Base-by-base conservation (phyloP, 2,329 filamentous ascomycete species). In the Microcyclospora tardicrescens region DNA sequence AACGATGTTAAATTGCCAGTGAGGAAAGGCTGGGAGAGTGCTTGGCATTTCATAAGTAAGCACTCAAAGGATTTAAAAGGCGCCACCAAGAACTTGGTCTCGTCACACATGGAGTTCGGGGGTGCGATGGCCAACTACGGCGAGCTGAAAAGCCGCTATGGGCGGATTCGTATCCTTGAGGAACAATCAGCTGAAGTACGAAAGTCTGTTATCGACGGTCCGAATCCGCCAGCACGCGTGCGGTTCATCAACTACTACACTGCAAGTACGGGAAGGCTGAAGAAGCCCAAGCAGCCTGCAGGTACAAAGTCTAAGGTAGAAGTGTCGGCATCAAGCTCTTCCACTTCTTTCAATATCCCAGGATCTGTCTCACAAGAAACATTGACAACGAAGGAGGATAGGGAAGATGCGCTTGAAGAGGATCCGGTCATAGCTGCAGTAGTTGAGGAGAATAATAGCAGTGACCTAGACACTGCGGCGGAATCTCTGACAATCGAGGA, bases 171-270 rank as follows among this genome's bases (percentile, higher is more conserved):
- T 38, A 73, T 70, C 2, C 63, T 93, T 9, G 85, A 93, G 55
- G 78, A 83, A 52, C 65, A 77, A 4, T 72, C 83, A 40, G 75
- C 80, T 11, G 39, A 39, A 9, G 45, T 56, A 6, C 49, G 58
- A 13, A 44, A 45, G 15, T 63, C 67, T 32, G 55, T 48, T 33
- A 59, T 54, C 1, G 41, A 47, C 24, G 43, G 39, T 11, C 43
- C 39, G 12, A 39, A 40, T 10, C 63, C 64, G 2, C 63, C 66
- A 2, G 12, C 30, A 6, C 68, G 79, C 37, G 73, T 91, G 10
- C 72, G 85, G 12, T 94, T 94, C 52, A 69, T 84, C 41, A 94
- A 94, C 55, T 94, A 93, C 57, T 94, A 89, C 56, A 93, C 86
- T 1, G 73, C 82, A n/a, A 86, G 82, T 47, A 80, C 81, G 9